These are phyloP conservation scores for Penicillium digitatum DNA, from an alignment of 2,329 filamentous ascomycete genomes.

Conservation along the genomic window DNA sequence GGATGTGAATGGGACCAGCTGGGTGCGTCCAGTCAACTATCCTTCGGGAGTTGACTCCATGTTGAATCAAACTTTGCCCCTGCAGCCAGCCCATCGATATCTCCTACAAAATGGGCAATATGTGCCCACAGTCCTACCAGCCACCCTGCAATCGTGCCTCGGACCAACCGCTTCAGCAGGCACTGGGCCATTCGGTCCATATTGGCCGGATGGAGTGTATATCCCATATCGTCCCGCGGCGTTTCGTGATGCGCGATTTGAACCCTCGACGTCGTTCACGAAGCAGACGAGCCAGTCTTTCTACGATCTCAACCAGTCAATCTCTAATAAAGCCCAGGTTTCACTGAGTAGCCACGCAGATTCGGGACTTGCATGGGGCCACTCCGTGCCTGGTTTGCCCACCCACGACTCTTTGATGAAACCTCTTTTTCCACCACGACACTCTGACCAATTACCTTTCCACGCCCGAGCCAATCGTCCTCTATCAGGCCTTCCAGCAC, in stretches of 20 bases:
- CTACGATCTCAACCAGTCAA: constrained; percentile 30
- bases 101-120: constrained; percentile 48
- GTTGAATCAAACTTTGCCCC: constrained; percentile 54
- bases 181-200: constrained; percentile 56
- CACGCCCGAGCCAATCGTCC: constrained; percentile 27
- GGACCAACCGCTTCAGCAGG: constrained; percentile 58
- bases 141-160: constrained; percentile 54
- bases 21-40: constrained; percentile 44
- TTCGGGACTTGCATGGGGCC: constrained; percentile 32
- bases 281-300: constrained; percentile 23
- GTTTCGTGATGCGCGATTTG: constrained; percentile 51
- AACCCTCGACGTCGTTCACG: constrained; percentile 25
- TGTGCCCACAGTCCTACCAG: constrained; percentile 57
- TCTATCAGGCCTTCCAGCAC: constrained; percentile 20
- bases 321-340: constrained; percentile 28
- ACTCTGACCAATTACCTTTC: constrained; percentile 33
- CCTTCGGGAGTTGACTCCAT: constrained; percentile 58
- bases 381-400: constrained; percentile 25
- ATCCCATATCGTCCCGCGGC: constrained; percentile 59
- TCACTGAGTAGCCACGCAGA: constrained; percentile 27
- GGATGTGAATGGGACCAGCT: constrained; percentile 36
- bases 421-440: constrained; percentile 37
- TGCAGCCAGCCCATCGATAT: constrained; percentile 39
- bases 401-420: constrained; percentile 32
- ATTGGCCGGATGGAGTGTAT: constrained; percentile 61